A percentile compares a stretch with the other conserved stretches of the same genome.
Evolutionary conservation across 768 basidiomycete species (phyloP).

Genomic region (Phaeotremella skinneri): DNA sequence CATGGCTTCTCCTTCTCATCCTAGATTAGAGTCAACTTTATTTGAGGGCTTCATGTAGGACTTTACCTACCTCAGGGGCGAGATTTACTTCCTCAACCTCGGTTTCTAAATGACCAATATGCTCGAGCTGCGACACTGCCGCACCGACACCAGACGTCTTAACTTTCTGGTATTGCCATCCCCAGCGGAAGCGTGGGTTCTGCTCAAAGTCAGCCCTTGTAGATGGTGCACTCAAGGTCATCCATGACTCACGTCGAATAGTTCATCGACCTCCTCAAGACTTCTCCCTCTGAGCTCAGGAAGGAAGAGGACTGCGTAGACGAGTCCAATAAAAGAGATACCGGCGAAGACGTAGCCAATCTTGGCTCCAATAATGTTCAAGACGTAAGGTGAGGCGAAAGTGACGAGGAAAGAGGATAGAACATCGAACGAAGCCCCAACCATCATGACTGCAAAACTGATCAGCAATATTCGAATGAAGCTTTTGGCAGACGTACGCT

Average conservation of each 20-base stretch:
- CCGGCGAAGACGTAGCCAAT: slow-evolving; percentile 19
- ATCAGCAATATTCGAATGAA: slow-evolving; percentile 4
- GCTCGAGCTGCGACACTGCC: slow-evolving; percentile 15
- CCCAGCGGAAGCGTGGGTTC: slow-evolving; percentile 25
- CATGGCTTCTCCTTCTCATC: too few species aligned
- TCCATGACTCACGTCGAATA: slow-evolving; percentile 6
- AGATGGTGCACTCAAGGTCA: neutral
- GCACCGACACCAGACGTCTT: slow-evolving; percentile 22
- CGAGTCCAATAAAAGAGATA: slow-evolving; percentile 8
- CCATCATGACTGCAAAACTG: slow-evolving; percentile 11
- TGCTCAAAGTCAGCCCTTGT: too few species aligned
- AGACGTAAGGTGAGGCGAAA: slow-evolving; percentile 21
- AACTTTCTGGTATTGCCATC: slow-evolving; percentile 27
- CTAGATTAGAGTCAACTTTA: too few species aligned
- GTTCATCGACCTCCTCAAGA: slow-evolving; percentile 26
- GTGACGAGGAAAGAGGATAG: slow-evolving; percentile 16
- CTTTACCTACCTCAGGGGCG: too few species aligned
- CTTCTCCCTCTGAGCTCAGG: slow-evolving; percentile 19
- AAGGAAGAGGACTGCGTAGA: slow-evolving; percentile 22
- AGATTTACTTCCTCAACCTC: neutral
- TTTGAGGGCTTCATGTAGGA: too few species aligned
- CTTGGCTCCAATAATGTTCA: slow-evolving; percentile 17
- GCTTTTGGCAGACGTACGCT: slow-evolving; percentile 12
- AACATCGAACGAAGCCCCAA: slow-evolving; percentile 16
- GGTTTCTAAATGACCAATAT: too few species aligned